Percentiles rank a stretch among this genome's conserved stretches.
Evolutionary conservation across 108 stramenopile genomes (phyloP).

Genomic region (Nitzschia sp.): DNA sequence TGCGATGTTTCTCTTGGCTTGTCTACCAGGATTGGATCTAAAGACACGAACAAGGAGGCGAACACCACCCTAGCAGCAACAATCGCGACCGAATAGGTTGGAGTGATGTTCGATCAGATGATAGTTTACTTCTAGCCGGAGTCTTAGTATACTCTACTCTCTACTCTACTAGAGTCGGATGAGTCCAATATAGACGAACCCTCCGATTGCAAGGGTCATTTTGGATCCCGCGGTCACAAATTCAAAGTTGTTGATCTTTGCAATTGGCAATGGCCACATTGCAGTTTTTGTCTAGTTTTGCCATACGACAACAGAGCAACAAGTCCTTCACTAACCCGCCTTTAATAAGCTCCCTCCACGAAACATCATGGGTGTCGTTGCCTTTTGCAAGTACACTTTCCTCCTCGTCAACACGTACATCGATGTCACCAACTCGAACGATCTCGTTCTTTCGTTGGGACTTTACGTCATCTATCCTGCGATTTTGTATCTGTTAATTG

Average conservation of each 20-base stretch:
- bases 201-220: not conserved
- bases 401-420: conserved; percentile 13
- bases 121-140: no score
- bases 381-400: conserved; percentile 13
- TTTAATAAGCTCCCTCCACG: not conserved
- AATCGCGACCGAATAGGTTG: no score
- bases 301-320: no score
- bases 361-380: conserved; percentile 2
- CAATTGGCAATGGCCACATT: not conserved
- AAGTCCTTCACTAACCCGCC: no score
- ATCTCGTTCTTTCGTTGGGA: conserved; percentile 27
- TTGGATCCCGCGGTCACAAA: not conserved
- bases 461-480: conserved; percentile 38
- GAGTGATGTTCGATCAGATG: no score
- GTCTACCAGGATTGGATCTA: no score
- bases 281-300: no score
- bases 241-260: not conserved
- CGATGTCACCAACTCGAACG: conserved; percentile 21
- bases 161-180: no score
- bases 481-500: conserved; percentile 31
- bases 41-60: no score
- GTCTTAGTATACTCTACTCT: no score
- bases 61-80: no score
- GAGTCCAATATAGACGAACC: not conserved
- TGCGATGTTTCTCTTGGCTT: no score